Evolutionary conservation across 345 rosid genomes (phyloP), one percentile per base, ranked within the genome.

Genomic region (Cochlearia excelsa): DNA sequence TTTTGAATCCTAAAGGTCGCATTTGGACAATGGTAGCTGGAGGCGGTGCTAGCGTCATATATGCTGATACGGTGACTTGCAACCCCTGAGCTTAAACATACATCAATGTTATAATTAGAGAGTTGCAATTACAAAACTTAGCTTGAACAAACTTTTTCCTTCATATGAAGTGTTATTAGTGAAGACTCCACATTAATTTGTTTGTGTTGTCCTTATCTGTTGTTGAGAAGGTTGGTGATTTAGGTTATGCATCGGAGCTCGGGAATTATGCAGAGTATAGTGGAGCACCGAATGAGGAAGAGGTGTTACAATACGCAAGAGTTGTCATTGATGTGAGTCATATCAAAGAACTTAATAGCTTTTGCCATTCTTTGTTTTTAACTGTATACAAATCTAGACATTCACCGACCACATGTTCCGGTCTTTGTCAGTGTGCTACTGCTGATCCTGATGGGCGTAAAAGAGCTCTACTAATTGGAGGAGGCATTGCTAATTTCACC

Each of bases 11-110:
- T 10, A 87, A 85, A 74, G 99, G 99, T 46, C 88, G 95, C 38
- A 90, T 90, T 54, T 93, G 99, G 99, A 93, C 97, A 2, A 93
- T 90, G 97, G 99, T 93, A 37, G 99, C 97, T 57, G 99, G 99
- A 59, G 99, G 97, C 33, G 95, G 96, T 72, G 99, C 99, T 42
- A 93, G 99, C 72, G 96, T 93, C 38, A 93, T 93, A 59, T 90
- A 93, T 79, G 99, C 95, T 23, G 97, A 93, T 65, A 93, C 97
- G 2, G 97, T 93, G 61, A 79, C 87, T 46, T 51, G 23, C 45
- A 41, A 46, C 9, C 56, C 47, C 41, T 48, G 46, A 44, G 9
- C 53, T 43, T 44, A 50, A 7, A 46, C 33, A 26, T 9, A 2
- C 45, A 26, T 33, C 34, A 26, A 5, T 46, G 10, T 45, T 44